phyloP scores from a whole-genome alignment of 73 alveolate species.

The Tetrahymena thermophila region DNA sequence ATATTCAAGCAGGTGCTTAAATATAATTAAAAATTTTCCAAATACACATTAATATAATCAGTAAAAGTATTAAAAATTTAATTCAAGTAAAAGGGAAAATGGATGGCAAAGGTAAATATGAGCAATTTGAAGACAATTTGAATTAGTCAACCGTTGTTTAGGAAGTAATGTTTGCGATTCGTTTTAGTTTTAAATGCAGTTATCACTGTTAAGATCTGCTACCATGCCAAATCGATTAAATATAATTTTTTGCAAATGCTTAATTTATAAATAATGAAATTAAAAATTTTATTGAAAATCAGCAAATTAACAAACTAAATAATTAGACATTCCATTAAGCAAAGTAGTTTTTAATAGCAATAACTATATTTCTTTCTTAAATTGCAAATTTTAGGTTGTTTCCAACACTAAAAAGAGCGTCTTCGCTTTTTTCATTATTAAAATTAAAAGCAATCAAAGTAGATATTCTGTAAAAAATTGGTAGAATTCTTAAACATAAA shows the following conservation, averaged over 20 bases:
- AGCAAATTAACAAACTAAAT: not conserved
- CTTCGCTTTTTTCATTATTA: too few relatives aligned
- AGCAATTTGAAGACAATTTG: constrained; percentile 1
- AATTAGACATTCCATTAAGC: not conserved
- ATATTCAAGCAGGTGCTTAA: not conserved
- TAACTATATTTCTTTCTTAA: too few relatives aligned
- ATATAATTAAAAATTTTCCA: not conserved
- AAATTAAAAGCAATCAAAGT: not conserved
- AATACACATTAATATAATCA: not conserved
- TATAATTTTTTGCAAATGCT: not conserved
- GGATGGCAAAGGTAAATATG: not conserved
- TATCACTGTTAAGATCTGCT: not conserved
- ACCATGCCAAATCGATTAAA: not conserved
- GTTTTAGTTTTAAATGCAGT: not conserved
- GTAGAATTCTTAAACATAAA: not conserved
- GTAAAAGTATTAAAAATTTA: not conserved
- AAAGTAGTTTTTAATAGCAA: not conserved
- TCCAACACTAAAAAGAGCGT: not conserved
- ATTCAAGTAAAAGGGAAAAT: not conserved
- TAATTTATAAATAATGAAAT: too few relatives aligned
- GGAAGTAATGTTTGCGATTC: not conserved
- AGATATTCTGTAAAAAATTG: not conserved
- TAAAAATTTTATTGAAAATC: not conserved
- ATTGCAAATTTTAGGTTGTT: too few relatives aligned
- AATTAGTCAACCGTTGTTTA: not conserved